Percentiles rank a stretch among this genome's conserved stretches.
These are phyloP conservation scores for Spinacia oleracea DNA, from an alignment of 179 eudicot genomes.

Conservation along the genomic window DNA sequence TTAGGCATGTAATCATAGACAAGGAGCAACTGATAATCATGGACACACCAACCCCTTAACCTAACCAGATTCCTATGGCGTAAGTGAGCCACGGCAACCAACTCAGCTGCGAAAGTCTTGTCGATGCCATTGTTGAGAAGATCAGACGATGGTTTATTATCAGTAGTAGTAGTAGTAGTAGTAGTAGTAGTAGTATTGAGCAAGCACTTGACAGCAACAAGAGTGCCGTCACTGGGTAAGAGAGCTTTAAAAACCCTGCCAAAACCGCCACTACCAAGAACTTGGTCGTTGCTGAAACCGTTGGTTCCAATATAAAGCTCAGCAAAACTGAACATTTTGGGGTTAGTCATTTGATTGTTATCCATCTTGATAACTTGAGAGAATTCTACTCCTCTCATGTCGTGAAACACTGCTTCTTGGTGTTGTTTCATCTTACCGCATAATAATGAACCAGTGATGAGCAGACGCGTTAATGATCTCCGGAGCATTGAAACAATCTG, in stretches of 20 bases:
- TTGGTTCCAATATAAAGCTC: slow-evolving; percentile 86
- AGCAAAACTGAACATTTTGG: slow-evolving; percentile 67
- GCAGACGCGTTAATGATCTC: slow-evolving; percentile 34
- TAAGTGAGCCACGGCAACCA: slow-evolving; percentile 91
- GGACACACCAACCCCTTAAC: slow-evolving; percentile 92
- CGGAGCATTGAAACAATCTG: slow-evolving; percentile 34
- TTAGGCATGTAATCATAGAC: slow-evolving; percentile 98
- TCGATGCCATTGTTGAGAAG: slow-evolving; percentile 40
- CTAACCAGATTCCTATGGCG: slow-evolving; percentile 92
- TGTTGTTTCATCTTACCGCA: slow-evolving; percentile 6
- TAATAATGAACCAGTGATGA: slow-evolving; percentile 21
- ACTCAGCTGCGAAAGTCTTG: slow-evolving; percentile 84
- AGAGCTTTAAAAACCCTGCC: slow-evolving; percentile 74
- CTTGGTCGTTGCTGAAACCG: slow-evolving; percentile 56
- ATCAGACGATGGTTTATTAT: neutral
- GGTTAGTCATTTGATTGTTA: slow-evolving; percentile 44
- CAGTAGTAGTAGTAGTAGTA: neutral
- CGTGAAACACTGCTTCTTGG: slow-evolving; percentile 40
- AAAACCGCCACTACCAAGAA: slow-evolving; percentile 93
- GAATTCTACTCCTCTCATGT: slow-evolving; percentile 63
- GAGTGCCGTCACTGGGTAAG: slow-evolving; percentile 71
- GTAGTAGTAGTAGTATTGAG: neutral
- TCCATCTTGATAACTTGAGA: slow-evolving; percentile 20
- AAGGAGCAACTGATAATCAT: slow-evolving; percentile 65
- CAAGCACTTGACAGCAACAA: slow-evolving; percentile 87